Evolutionary conservation across 345 rosid species (phyloP).

Genomic region (Boechera stricta): DNA sequence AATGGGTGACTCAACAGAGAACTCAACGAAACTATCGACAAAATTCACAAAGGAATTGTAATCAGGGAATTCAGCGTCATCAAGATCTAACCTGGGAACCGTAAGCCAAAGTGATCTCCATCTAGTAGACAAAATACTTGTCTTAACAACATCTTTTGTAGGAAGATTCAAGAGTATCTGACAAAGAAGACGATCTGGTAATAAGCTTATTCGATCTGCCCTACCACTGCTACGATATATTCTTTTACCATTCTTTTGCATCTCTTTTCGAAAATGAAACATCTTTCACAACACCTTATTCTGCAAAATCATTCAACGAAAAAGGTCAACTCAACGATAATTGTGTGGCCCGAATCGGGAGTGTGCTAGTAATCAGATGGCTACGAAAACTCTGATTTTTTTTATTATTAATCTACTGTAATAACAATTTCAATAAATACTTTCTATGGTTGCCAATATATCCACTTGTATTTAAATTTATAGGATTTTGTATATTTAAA

Average conservation of each 20-base stretch:
- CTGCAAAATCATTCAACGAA: background rate
- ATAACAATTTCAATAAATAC: too few relatives aligned
- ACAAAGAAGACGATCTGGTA: background rate
- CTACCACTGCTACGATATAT: background rate
- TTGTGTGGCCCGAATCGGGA: too few relatives aligned
- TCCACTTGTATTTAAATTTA: too few relatives aligned
- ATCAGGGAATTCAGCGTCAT: background rate
- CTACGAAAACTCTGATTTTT: too few relatives aligned
- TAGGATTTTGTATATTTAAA: background rate
- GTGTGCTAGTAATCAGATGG: too few relatives aligned
- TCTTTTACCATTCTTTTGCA: background rate
- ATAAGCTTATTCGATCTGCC: slow-evolving; percentile 1
- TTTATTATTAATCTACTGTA: too few relatives aligned
- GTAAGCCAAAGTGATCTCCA: slow-evolving; percentile 6
- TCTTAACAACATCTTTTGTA: slow-evolving; percentile 8
- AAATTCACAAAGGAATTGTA: background rate
- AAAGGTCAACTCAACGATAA: too few relatives aligned
- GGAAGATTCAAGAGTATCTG: slow-evolving; percentile 6
- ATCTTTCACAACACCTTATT: background rate
- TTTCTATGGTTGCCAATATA: background rate
- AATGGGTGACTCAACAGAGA: background rate
- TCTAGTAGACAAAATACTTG: slow-evolving; percentile 4
- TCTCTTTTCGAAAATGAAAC: background rate
- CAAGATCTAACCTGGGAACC: background rate
- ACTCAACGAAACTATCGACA: background rate